These are phyloP conservation scores for Immersiella caudata DNA, from an alignment of 495 filamentous ascomycete species.

Conservation along the genomic window DNA sequence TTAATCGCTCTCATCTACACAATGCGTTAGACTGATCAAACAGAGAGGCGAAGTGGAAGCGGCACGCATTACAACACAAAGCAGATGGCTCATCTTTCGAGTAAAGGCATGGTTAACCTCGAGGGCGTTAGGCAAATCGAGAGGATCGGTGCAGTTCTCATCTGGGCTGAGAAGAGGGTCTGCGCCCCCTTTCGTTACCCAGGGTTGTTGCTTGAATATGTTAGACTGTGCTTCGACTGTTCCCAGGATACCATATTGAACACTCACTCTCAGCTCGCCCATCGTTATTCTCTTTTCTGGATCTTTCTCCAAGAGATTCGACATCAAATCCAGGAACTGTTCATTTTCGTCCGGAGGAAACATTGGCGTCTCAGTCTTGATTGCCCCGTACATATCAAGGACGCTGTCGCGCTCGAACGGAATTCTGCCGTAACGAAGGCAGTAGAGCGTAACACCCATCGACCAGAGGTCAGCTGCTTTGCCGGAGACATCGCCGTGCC, in stretches of 20 bases:
- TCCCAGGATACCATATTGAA: neutral
- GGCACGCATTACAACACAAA: constrained; percentile 68
- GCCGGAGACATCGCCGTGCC: constrained; percentile 85
- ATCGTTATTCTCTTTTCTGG: constrained; percentile 79
- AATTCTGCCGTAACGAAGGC: constrained; percentile 81
- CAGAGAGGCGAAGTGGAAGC: neutral
- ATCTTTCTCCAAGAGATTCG: constrained; percentile 72
- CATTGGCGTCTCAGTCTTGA: constrained; percentile 62
- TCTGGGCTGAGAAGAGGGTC: constrained; percentile 80
- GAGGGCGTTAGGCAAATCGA: constrained; percentile 81
- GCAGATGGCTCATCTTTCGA: constrained; percentile 75
- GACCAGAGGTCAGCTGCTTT: constrained; percentile 96
- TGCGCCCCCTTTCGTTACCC: constrained; percentile 82
- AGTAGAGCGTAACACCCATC: constrained; percentile 96
- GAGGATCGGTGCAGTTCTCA: constrained; percentile 81
- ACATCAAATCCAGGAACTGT: constrained; percentile 69
- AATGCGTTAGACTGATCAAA: constrained; percentile 18
- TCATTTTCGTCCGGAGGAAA: constrained; percentile 60
- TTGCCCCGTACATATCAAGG: constrained; percentile 86
- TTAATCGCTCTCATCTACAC: constrained; percentile 86
- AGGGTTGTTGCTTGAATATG: constrained; percentile 74
- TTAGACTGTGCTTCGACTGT: neutral
- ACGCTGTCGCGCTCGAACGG: constrained; percentile 80
- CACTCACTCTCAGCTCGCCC: constrained; percentile 71
- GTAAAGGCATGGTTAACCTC: constrained; percentile 93